Conservation (phyloP, 192 early-diverging fungal species). For the Linnemannia zychae region DNA sequence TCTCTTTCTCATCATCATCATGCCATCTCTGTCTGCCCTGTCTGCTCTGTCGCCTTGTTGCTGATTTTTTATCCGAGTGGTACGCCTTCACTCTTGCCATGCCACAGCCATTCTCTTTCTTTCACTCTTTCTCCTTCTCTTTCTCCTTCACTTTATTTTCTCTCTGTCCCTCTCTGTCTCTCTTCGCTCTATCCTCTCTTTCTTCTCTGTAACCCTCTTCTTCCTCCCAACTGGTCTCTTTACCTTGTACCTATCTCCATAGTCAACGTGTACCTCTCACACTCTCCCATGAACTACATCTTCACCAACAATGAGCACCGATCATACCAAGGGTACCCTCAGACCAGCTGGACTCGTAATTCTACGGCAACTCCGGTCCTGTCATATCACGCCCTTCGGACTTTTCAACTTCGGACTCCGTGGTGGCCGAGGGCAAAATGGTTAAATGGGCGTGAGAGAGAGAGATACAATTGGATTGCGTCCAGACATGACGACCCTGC, state of each 20-base stretch:
- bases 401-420: neutral
- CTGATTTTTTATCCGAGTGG: constrained; percentile 4
- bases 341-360: neutral
- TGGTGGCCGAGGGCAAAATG: neutral
- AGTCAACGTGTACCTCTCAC: constrained; percentile 2
- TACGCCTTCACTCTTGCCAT: no score
- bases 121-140: neutral
- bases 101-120: neutral
- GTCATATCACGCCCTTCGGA: neutral
- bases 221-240: no score
- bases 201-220: no score
- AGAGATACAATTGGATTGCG: neutral
- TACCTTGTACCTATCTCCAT: no score
- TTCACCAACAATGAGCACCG: neutral
- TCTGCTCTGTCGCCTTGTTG: neutral
- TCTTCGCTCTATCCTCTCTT: no score
- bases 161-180: neutral
- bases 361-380: neutral
- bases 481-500: neutral
- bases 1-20: neutral
- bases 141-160: no score
- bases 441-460: neutral
- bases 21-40: neutral
- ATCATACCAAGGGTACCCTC: neutral
- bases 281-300: neutral